phyloP scores from a whole-genome alignment of 1,284 basidiomycete genomes.

The Xerocomus minutiporus region DNA sequence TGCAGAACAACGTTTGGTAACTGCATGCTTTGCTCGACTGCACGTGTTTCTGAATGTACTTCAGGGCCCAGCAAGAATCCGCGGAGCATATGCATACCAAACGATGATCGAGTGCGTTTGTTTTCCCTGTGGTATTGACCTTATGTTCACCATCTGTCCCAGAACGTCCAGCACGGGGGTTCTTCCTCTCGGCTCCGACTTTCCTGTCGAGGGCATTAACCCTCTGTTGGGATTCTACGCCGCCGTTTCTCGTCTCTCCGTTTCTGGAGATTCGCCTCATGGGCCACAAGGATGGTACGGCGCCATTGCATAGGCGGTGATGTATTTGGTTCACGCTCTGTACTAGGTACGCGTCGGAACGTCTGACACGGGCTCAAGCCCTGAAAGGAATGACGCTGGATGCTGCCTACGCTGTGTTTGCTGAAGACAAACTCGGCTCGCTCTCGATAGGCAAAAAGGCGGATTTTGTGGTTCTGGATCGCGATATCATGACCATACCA shows the following conservation, averaged over 20 bases:
- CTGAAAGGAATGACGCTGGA: slow-evolving; percentile 84
- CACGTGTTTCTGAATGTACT: slow-evolving; percentile 2
- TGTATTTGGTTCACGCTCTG: neutral
- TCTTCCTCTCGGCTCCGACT: slow-evolving; percentile 84
- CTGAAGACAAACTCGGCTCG: slow-evolving; percentile 66
- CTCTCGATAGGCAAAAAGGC: slow-evolving; percentile 74
- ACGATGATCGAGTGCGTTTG: slow-evolving; percentile 61
- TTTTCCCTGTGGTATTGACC: neutral
- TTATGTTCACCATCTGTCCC: neutral
- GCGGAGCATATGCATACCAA: slow-evolving; percentile 86
- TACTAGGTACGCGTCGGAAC: slow-evolving; percentile 65
- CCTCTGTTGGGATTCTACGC: slow-evolving; percentile 85
- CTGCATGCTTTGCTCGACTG: slow-evolving; percentile 12
- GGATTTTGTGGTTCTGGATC: slow-evolving; percentile 80
- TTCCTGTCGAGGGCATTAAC: slow-evolving; percentile 83
- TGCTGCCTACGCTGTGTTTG: slow-evolving; percentile 82
- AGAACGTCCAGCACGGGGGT: slow-evolving; percentile 45
- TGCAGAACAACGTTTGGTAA: slow-evolving; percentile 72
- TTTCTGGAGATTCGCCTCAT: slow-evolving; percentile 74
- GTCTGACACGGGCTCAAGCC: slow-evolving; percentile 70
- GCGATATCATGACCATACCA: slow-evolving; percentile 70
- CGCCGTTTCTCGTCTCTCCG: slow-evolving; percentile 69
- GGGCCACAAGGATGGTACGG: slow-evolving; percentile 77
- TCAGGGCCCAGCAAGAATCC: slow-evolving; percentile 74
- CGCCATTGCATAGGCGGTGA: neutral